Base-by-base conservation (phyloP, 129 eudicot genomes). In the Ambrosia artemisiifolia region DNA sequence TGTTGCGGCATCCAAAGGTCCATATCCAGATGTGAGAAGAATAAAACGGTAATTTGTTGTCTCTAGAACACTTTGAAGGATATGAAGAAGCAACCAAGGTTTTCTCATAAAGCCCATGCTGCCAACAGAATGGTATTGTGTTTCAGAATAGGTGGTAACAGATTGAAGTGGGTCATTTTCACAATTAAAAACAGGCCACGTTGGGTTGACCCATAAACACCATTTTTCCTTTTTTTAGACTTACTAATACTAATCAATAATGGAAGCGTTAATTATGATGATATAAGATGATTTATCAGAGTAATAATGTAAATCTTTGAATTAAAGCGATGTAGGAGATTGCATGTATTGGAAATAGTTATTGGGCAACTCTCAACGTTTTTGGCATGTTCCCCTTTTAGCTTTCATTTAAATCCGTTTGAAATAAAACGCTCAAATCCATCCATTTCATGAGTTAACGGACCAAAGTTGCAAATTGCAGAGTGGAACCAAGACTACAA, bases 101-200 rank as follows among this genome's bases (percentile, higher is more conserved):
- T 88, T 88, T 84, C 70, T 84, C 83, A 95, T 71, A 75, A 88
- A 88, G 35, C 99, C 99, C 96, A 95, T 88, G 83, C 95, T 92
- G 91, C 81, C 65, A 6, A 55, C 17, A 60, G 63, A 74, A 73
- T 5, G 67, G 36, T 30, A 69, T 56, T 33, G 38, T 42, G 46
- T 61, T 71, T 76, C 72, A 77, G 76, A 56, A 42, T 34, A 77
- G 19, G 77, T 2, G 47, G 30, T 24, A 48, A 18, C 54, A 50
- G 6, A 47, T 47, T 72, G 40, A 72, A 13, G 34, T 11, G 33
- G 33, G n/a, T 55, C 63, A 55, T 2, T 20, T 19, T 20, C 10
- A 20, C 35, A 55, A 6, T 6, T 55, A 5, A 55, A 55, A 13
- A 30, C 17, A 9, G 64, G 13, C 11, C 20, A n/a, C 43, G 24